Conservation (phyloP, 2,329 filamentous ascomycete species). For the Epichloe festucae region DNA sequence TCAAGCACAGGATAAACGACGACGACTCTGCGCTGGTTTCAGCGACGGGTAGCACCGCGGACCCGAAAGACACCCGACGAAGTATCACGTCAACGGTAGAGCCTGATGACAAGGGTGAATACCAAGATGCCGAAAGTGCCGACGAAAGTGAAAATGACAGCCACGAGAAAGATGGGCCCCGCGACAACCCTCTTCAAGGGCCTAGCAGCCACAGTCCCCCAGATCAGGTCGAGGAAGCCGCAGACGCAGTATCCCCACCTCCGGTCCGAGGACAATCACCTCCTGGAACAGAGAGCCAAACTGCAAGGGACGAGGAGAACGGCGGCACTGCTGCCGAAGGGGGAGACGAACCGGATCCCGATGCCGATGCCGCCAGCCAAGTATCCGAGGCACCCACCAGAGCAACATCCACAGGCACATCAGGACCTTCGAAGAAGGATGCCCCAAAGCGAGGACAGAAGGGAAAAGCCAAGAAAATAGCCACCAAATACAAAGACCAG, state of each 20-base stretch:
- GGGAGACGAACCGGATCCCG: slow-evolving; percentile 6
- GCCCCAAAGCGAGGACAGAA: slow-evolving; percentile 58
- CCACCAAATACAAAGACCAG: slow-evolving; percentile 82
- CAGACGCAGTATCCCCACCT: slow-evolving; percentile 14
- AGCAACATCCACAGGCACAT: neutral
- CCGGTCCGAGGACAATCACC: slow-evolving; percentile 11
- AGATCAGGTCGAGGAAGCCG: slow-evolving; percentile 15
- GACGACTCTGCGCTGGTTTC: slow-evolving; percentile 9
- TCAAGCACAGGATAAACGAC: slow-evolving; percentile 45
- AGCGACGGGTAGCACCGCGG: slow-evolving; percentile 6
- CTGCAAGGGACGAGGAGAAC: neutral
- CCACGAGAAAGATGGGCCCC: slow-evolving; percentile 13
- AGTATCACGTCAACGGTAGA: slow-evolving; percentile 9
- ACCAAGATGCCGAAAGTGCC: slow-evolving; percentile 12
- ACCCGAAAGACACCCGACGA: slow-evolving; percentile 8
- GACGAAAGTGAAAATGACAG: slow-evolving; percentile 18
- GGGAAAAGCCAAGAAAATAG: slow-evolving; percentile 75
- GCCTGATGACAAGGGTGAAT: slow-evolving; percentile 14
- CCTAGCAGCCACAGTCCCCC: slow-evolving; percentile 10
- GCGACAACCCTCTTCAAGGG: slow-evolving; percentile 27
- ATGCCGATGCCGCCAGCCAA: slow-evolving; percentile 3
- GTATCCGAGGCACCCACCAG: slow-evolving; percentile 10
- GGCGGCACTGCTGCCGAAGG: neutral
- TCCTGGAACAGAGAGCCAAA: neutral
- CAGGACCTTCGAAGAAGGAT: slow-evolving; percentile 25